Conservation (phyloP, 495 filamentous ascomycete species). For the Clohesyomyces aquaticus region DNA sequence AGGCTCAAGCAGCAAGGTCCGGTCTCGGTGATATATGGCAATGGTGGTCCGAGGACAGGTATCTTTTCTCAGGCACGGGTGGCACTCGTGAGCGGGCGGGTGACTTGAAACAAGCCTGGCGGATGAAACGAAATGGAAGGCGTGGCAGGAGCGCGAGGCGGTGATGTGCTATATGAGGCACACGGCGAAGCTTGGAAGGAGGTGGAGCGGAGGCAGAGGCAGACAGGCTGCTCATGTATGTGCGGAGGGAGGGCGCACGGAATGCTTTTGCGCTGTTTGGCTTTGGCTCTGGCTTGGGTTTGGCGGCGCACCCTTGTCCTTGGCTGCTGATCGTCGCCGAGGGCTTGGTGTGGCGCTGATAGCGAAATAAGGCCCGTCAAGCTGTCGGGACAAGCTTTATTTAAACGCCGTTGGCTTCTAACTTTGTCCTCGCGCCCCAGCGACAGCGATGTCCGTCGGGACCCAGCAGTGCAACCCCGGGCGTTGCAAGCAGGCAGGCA, state of each 20-base stretch:
- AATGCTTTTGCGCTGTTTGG: background rate
- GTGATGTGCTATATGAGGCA: conserved; percentile 3
- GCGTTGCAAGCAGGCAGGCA: background rate
- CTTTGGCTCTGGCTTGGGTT: no score
- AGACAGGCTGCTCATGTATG: background rate
- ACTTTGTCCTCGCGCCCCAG: conserved; percentile 20
- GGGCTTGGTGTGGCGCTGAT: conserved; percentile 34
- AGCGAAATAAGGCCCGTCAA: conserved; percentile 35
- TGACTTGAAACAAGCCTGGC: conserved; percentile 19
- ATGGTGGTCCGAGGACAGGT: conserved; percentile 9
- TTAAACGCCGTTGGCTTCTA: conserved; percentile 37
- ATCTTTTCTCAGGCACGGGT: background rate
- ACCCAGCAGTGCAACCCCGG: conserved; percentile 2
- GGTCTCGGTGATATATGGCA: conserved; percentile 11
- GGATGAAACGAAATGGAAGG: conserved; percentile 30
- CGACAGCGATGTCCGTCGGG: background rate
- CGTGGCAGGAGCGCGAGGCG: conserved; percentile 14
- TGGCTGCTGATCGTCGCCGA: conserved; percentile 22
- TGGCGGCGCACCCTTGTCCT: conserved; percentile 22
- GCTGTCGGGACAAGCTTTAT: conserved; percentile 38
- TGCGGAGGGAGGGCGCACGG: background rate
- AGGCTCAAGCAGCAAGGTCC: no score
- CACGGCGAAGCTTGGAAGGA: background rate
- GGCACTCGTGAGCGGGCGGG: background rate
- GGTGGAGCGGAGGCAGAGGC: conserved; percentile 5